Evolutionary conservation across 768 basidiomycete genomes (phyloP).

Genomic region (Mrakia frigida): DNA sequence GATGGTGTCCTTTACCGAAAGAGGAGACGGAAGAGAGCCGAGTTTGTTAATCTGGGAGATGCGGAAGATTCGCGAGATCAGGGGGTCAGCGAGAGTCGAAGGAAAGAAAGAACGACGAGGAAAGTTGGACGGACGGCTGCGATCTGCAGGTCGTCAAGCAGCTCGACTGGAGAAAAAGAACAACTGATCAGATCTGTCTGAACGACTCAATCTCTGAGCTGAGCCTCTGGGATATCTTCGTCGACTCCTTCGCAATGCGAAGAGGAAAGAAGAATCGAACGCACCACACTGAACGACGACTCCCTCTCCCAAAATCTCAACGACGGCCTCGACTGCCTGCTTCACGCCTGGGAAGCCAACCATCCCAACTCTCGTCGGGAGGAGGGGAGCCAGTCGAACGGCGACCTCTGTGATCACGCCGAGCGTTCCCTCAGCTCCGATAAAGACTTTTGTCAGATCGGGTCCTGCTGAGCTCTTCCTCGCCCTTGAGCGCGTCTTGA

Average conservation of each 20-base stretch:
- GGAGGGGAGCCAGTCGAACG: constrained; percentile 67
- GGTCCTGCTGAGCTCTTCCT: constrained; percentile 78
- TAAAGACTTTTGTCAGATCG: constrained; percentile 70
- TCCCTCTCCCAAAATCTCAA: constrained; percentile 53
- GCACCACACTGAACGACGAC: constrained; percentile 21
- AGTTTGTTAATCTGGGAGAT: constrained; percentile 49
- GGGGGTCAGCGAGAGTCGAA: background rate
- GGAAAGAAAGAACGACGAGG: background rate
- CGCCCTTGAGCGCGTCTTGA: constrained; percentile 64
- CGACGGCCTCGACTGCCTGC: constrained; percentile 71
- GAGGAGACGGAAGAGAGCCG: background rate
- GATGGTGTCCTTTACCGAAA: constrained; percentile 56
- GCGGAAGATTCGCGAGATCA: constrained; percentile 46
- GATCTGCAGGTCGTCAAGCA: constrained; percentile 30
- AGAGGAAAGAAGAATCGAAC: background rate
- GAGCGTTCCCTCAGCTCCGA: constrained; percentile 61
- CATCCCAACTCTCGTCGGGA: constrained; percentile 82
- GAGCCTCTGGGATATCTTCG: too few relatives aligned
- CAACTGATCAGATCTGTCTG: too few relatives aligned
- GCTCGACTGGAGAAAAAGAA: background rate
- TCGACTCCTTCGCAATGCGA: too few relatives aligned
- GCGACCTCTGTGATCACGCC: constrained; percentile 51
- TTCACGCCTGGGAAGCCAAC: constrained; percentile 77
- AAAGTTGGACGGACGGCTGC: constrained; percentile 34
- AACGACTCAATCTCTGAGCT: too few relatives aligned